phyloP scores from a whole-genome alignment of 768 basidiomycete species.

The Coprinopsis sp. region DNA sequence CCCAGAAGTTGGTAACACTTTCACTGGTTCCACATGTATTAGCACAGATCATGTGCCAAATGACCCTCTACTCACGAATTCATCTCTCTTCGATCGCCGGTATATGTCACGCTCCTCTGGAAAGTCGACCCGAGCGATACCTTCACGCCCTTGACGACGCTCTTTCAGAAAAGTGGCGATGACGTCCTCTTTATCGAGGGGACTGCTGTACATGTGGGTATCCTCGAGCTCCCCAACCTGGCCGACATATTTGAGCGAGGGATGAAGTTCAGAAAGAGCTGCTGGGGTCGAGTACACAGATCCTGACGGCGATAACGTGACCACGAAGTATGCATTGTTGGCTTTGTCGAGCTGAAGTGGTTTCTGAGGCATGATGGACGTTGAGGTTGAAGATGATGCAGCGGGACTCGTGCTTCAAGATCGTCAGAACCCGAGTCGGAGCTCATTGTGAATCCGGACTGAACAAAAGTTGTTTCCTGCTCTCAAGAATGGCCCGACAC shows the following conservation, averaged over 20 bases:
- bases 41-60: not conserved
- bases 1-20: too few relatives aligned
- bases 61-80: not conserved
- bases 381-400: too few relatives aligned
- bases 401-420: too few relatives aligned
- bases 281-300: conserved; percentile 9
- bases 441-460: too few relatives aligned
- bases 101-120: not conserved
- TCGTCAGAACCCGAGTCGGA: too few relatives aligned
- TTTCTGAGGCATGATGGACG: not conserved
- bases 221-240: conserved; percentile 15
- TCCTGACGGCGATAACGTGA: conserved; percentile 11
- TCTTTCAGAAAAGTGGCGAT: conserved; percentile 4
- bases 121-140: conserved; percentile 2
- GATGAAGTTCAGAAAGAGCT: conserved; percentile 8
- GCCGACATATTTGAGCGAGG: conserved; percentile 11
- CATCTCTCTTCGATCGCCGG: conserved; percentile 4
- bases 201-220: conserved; percentile 14
- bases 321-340: conserved; percentile 13
- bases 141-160: conserved; percentile 1
- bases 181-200: conserved; percentile 9
- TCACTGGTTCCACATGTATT: not conserved
- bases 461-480: too few relatives aligned
- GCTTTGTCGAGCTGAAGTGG: conserved; percentile 11
- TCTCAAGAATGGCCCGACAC: too few relatives aligned